A percentile compares a stretch with the other conserved stretches of the same genome.
Conservation (phyloP, 805 yeast genomes). For the Wickerhamiella sorbophila region DNA sequence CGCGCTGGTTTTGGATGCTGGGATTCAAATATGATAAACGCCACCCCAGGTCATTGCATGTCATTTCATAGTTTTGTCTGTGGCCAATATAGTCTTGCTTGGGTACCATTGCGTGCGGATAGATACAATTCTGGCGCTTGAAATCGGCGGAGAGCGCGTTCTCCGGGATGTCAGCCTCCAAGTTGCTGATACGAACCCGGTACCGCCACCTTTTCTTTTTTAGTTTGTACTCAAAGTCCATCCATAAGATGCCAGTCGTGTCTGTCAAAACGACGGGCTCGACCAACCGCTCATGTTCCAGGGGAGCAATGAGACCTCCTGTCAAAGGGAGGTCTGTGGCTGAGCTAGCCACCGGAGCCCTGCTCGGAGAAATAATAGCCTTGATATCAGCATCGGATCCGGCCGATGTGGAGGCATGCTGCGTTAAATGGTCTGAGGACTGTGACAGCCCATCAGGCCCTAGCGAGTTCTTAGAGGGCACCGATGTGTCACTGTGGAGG, state of each 20-base stretch:
- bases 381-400: too few species aligned
- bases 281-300: not conserved
- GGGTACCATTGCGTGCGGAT: conserved; percentile 35
- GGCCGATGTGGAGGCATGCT: too few species aligned
- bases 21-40: conserved; percentile 32
- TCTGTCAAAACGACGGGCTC: conserved; percentile 5
- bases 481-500: too few species aligned
- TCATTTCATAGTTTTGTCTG: conserved; percentile 33
- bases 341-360: not conserved
- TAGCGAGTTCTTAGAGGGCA: too few species aligned
- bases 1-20: conserved; percentile 30
- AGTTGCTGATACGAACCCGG: conserved; percentile 24
- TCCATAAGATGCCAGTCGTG: conserved; percentile 15
- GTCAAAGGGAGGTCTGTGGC: not conserved
- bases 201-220: conserved; percentile 21
- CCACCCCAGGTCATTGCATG: conserved; percentile 39
- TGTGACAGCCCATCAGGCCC: too few species aligned
- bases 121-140: conserved; percentile 31
- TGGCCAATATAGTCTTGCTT: conserved; percentile 32
- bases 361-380: not conserved
- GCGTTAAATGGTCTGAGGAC: too few species aligned
- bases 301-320: not conserved
- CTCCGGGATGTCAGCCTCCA: conserved; percentile 19
- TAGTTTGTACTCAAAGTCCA: conserved; percentile 25
- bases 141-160: conserved; percentile 23